Conservation (phyloP, 345 rosid genomes). For the Boechera divaricarpa region DNA sequence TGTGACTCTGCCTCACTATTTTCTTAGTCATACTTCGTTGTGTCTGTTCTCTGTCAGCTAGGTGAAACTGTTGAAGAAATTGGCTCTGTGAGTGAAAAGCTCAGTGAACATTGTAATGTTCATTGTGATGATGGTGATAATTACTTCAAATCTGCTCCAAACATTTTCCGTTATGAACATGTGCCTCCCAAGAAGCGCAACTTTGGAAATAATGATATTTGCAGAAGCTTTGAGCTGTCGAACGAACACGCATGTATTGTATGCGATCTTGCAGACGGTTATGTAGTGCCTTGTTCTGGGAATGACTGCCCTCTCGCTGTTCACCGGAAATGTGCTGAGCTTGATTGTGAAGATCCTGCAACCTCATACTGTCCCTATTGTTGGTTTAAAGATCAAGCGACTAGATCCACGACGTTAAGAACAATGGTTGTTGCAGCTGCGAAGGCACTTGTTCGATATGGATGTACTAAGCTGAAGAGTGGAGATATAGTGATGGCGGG, state of each 20-base stretch:
- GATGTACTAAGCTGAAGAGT: background rate
- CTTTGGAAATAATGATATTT: background rate
- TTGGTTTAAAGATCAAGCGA: background rate
- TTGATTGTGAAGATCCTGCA: background rate
- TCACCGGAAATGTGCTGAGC: background rate
- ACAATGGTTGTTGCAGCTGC: background rate
- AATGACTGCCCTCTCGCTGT: background rate
- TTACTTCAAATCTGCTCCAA: background rate
- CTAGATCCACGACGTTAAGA: background rate
- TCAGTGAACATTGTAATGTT: background rate
- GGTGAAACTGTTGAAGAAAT: background rate
- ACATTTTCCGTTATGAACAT: background rate
- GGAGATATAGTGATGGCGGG: background rate
- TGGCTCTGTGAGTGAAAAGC: background rate
- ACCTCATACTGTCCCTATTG: background rate
- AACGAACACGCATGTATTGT: background rate
- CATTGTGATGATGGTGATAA: background rate
- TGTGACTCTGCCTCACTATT: background rate
- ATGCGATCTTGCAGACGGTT: background rate
- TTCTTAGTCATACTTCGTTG: background rate
- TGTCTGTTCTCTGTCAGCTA: background rate
- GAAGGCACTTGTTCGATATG: background rate
- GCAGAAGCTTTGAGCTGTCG: background rate
- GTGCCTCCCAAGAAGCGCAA: conserved; percentile 5
- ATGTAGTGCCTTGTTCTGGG: background rate